These are phyloP conservation scores for Symbiodinium pilosum DNA, from an alignment of 73 alveolate species.

Conservation along the genomic window DNA sequence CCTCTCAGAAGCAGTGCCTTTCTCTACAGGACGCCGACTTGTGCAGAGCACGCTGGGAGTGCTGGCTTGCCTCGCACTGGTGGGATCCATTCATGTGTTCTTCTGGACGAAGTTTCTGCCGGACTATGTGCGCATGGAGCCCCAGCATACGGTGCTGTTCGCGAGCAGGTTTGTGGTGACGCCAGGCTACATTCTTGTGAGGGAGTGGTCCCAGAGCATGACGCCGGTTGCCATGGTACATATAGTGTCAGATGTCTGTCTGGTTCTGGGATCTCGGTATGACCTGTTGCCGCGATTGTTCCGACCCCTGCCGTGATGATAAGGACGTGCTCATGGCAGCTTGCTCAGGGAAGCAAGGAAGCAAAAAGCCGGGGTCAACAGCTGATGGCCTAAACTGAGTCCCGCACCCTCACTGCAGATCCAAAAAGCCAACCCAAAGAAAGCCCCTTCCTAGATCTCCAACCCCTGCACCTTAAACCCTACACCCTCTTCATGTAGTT, in stretches of 20 bases:
- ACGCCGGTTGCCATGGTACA: conserved; percentile 11
- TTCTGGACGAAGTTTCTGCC: conserved; percentile 12
- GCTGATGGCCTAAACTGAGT: too few species aligned
- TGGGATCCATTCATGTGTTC: conserved; percentile 4
- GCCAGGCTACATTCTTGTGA: conserved; percentile 12
- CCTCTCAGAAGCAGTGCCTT: not conserved
- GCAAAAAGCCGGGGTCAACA: too few species aligned
- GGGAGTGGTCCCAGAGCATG: conserved; percentile 17
- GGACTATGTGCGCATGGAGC: conserved; percentile 10
- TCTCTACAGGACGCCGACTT: not conserved
- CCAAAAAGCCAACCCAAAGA: too few species aligned
- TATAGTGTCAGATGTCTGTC: conserved; percentile 2
- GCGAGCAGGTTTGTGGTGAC: conserved; percentile 9
- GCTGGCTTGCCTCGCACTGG: conserved; percentile 14
- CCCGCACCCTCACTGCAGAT: too few species aligned
- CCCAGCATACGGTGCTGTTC: not conserved
- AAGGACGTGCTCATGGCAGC: not conserved
- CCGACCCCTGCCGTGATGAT: not conserved
- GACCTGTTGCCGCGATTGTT: conserved; percentile 9
- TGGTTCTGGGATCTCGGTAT: not conserved
- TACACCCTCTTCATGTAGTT: too few species aligned
- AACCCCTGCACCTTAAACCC: not conserved
- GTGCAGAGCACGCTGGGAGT: conserved; percentile 1
- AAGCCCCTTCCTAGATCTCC: not conserved
- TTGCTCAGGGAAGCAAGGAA: not conserved